Percentiles rank a stretch among this genome's conserved stretches.
phyloP scores from a whole-genome alignment of 192 early-diverging fungal species.

The Kickxella alabastrina region DNA sequence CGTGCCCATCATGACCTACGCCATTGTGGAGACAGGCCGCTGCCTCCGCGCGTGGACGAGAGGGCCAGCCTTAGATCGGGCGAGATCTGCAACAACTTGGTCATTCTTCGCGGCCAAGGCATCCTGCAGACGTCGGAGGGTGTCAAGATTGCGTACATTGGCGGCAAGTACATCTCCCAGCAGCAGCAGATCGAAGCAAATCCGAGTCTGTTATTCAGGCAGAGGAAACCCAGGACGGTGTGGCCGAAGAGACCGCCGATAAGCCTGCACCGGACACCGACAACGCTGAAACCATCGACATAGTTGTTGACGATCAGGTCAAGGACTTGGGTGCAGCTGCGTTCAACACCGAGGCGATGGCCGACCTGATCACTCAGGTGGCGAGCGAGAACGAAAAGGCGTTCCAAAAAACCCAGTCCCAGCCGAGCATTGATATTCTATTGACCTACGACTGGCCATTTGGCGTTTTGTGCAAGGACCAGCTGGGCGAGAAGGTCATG shows the following conservation, averaged over 20 bases:
- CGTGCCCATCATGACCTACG: constrained; percentile 74
- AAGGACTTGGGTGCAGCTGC: too few species aligned
- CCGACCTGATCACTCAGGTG: constrained; percentile 20
- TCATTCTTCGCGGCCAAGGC: constrained; percentile 60
- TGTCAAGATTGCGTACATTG: constrained; percentile 45
- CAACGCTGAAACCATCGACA: too few species aligned
- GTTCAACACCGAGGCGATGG: constrained; percentile 20
- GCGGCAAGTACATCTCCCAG: constrained; percentile 21
- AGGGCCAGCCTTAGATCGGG: constrained; percentile 57
- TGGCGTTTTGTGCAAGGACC: constrained; percentile 31
- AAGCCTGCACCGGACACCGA: too few species aligned
- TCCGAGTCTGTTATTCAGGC: not conserved
- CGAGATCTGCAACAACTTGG: constrained; percentile 74
- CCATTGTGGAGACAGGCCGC: constrained; percentile 62
- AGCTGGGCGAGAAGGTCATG: not conserved
- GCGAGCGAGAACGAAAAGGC: constrained; percentile 38
- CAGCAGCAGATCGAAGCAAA: not conserved
- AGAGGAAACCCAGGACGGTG: not conserved
- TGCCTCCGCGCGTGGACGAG: constrained; percentile 56
- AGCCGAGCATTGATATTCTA: constrained; percentile 67
- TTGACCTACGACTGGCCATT: constrained; percentile 81
- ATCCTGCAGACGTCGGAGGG: constrained; percentile 48
- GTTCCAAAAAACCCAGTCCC: constrained; percentile 23
- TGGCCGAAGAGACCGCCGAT: too few species aligned
- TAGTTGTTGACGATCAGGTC: too few species aligned